These are phyloP conservation scores for Aspergillus glaucus DNA, from an alignment of 2,329 filamentous ascomycete species.

Conservation along the genomic window DNA sequence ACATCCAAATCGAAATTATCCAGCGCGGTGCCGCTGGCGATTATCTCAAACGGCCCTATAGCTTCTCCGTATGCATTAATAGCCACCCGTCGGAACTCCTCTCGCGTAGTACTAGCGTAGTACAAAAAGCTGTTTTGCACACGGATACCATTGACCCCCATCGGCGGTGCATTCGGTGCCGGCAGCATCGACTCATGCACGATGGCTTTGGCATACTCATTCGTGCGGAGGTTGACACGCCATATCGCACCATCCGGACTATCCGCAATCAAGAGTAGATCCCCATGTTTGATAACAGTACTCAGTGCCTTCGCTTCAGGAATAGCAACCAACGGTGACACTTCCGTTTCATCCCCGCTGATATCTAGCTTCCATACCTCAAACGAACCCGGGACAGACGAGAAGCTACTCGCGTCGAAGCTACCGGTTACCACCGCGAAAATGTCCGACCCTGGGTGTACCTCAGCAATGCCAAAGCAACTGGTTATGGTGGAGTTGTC, in stretches of 20 bases:
- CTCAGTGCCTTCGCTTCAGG: neutral
- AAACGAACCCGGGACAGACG: neutral
- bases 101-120: constrained; percentile 17
- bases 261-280: neutral
- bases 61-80: constrained; percentile 12
- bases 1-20: constrained; percentile 15
- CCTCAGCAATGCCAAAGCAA: neutral
- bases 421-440: constrained; percentile 14
- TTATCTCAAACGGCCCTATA: constrained; percentile 14
- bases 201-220: constrained; percentile 13
- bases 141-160: constrained; percentile 16
- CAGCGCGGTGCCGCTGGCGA: constrained; percentile 17
- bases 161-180: constrained; percentile 12
- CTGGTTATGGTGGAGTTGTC: constrained; percentile 9
- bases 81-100: constrained; percentile 16
- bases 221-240: constrained; percentile 13
- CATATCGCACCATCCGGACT: constrained; percentile 10
- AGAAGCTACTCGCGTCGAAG: neutral
- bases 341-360: neutral
- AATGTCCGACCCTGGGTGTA: constrained; percentile 8
- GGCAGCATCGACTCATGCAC: constrained; percentile 17
- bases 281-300: neutral
- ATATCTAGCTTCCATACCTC: neutral
- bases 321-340: neutral
- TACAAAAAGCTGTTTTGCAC: constrained; percentile 14